These are phyloP conservation scores for Globisporangium abappressorium DNA, from an alignment of 352 stramenopile species.

Conservation along the genomic window DNA sequence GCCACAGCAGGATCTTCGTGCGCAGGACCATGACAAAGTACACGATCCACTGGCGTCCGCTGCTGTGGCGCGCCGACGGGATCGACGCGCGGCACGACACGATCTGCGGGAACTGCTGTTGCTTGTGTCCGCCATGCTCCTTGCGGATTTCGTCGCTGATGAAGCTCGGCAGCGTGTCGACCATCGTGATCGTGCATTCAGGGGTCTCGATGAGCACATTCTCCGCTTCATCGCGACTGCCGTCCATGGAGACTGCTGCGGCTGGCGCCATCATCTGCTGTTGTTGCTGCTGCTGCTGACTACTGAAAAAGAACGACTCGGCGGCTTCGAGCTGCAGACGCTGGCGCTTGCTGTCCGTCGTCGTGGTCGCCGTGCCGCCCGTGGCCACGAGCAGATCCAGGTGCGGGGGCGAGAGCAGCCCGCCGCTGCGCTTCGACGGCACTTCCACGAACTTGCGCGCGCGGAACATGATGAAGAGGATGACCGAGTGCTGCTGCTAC, in stretches of 20 bases:
- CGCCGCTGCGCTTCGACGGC: conserved; percentile 56
- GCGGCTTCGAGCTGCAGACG: conserved; percentile 32
- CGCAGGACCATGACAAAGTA: conserved; percentile 60
- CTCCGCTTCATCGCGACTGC: conserved; percentile 13
- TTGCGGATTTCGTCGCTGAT: conserved; percentile 50
- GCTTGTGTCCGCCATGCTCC: conserved; percentile 20
- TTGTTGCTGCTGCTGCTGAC: background rate
- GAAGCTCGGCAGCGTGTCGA: conserved; percentile 32
- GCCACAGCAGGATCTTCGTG: conserved; percentile 66
- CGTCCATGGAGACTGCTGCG: background rate
- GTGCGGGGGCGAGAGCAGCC: conserved; percentile 33
- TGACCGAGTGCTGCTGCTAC: background rate
- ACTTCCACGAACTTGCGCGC: conserved; percentile 64
- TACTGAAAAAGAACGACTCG: conserved; percentile 8
- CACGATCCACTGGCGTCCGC: conserved; percentile 45
- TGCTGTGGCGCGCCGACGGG: conserved; percentile 42
- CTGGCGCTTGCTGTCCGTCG: conserved; percentile 52
- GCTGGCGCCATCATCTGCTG: conserved; percentile 1
- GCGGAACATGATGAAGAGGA: conserved; percentile 54
- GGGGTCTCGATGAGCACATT: conserved; percentile 53
- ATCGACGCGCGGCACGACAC: conserved; percentile 37
- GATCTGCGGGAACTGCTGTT: conserved; percentile 17
- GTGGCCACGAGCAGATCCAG: conserved; percentile 27
- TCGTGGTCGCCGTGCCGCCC: conserved; percentile 11
- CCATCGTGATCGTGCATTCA: conserved; percentile 48